A percentile compares a stretch with the other conserved stretches of the same genome.
phyloP scores from a whole-genome alignment of 169 alveolate species.

The Cryptosporidium canis region DNA sequence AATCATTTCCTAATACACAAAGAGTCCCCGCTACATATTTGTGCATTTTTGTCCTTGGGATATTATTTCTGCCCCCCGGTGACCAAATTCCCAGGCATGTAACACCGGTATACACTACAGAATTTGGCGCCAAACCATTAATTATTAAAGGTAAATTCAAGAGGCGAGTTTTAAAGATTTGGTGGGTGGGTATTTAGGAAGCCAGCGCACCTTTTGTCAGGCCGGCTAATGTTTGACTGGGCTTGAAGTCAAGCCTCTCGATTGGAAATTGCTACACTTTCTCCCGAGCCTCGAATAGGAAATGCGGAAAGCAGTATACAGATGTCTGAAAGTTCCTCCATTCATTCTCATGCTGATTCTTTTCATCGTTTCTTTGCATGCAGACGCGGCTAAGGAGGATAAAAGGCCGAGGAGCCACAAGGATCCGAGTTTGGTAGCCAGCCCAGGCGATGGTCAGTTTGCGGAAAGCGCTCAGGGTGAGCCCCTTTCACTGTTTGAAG shows the following conservation, averaged over 20 bases:
- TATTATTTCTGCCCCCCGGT: not conserved
- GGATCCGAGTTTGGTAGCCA: not conserved
- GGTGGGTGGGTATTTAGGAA: too few species aligned
- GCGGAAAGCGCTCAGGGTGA: constrained; percentile 6
- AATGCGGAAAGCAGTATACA: not conserved
- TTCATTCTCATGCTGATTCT: not conserved
- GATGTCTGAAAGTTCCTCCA: not conserved
- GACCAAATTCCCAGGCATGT: not conserved
- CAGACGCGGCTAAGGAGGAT: not conserved
- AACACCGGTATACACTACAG: not conserved
- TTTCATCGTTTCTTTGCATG: not conserved
- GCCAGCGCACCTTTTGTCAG: too few species aligned
- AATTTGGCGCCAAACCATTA: not conserved
- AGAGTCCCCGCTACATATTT: not conserved
- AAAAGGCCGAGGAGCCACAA: not conserved
- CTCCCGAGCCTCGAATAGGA: not conserved
- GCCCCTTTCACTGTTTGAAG: constrained; percentile 12
- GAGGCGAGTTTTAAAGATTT: too few species aligned
- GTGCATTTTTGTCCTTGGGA: not conserved
- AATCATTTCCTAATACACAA: not conserved
- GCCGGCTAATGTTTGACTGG: too few species aligned
- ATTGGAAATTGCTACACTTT: too few species aligned
- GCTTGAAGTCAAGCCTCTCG: too few species aligned
- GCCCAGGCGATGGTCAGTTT: not conserved
- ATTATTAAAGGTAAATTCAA: not conserved